Evolutionary conservation across 2,329 filamentous ascomycete genomes (phyloP), one percentile per base, ranked within the genome.

Genomic region (Pseudogymnoascus sp.): DNA sequence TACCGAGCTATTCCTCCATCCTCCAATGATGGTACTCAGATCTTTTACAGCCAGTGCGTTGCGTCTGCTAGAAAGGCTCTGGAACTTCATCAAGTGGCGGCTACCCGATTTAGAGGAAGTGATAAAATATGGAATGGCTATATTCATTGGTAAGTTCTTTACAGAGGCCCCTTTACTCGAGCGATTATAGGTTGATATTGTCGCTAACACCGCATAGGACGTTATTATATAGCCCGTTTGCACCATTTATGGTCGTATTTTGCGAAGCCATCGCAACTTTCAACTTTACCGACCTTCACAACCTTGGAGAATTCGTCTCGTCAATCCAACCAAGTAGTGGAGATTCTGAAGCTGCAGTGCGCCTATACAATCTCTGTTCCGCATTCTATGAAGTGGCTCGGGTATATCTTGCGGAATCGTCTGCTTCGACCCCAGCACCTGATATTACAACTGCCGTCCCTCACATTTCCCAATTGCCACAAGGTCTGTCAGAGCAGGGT

Each of bases 361-460:
- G 78, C 64, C 70, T 81, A 3, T 77, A 79, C 65, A 77, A 73
- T 19, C 76, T 81, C 62, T 81, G 78, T 62, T 74, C 76, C 14
- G 74, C 80, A 1, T 78, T 81, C 63, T 73, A 76, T 42, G 38
- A 37, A 67, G 66, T 10, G 71, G 72, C 8, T 70, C 74, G 1
- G 75, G 74, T 3, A 73, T 74, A n/a, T 74, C 76, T 44, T 80
- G 81, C 62, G 78, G 81, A 65, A 74, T 75, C 0, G 81, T 80
- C 63, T 70, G 81, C 0, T 76, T 73, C 62, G 78, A 78, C 0
- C 71, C 81, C 6, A 79, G 79, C 1, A 68, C 80, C 38, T 11
- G 38, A 42, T 21, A 42, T 11, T 42, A 42, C 38, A 38, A 7
- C 37, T 16, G 21, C 16, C 7, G n/a, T 42, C 38, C n/a, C 38